These are phyloP conservation scores for Aspergillus sp. DNA, from an alignment of 2,329 filamentous ascomycete species.

Conservation along the genomic window DNA sequence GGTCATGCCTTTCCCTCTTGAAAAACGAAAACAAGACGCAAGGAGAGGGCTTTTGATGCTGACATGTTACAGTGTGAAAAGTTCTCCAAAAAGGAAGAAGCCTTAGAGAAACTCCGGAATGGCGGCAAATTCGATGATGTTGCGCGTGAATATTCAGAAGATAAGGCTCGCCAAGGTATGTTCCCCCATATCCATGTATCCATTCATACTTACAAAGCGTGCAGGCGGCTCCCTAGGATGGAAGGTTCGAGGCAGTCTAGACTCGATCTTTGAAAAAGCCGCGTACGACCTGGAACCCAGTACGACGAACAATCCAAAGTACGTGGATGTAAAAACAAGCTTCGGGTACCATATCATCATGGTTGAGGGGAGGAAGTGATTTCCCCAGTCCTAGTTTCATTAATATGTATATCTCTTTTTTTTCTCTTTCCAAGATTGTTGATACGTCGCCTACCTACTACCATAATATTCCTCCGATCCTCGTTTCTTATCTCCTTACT, in stretches of 20 bases:
- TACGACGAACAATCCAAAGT: conserved; percentile 64
- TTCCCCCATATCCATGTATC: conserved; percentile 6
- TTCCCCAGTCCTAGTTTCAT: not conserved
- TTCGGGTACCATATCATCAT: conserved; percentile 72
- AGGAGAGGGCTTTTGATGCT: not conserved
- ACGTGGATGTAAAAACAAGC: conserved; percentile 64
- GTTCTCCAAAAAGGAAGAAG: conserved; percentile 68
- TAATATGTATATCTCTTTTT: conserved; percentile 4
- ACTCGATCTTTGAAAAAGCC: conserved; percentile 64
- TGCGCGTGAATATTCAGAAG: conserved; percentile 66
- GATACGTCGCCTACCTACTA: not conserved
- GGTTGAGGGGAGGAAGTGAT: conserved; percentile 66
- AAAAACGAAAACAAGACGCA: not conserved
- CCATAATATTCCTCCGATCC: not conserved
- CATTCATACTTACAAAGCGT: not conserved
- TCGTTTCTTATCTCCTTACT: not conserved
- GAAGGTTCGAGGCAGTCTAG: conserved; percentile 62
- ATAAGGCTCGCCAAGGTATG: conserved; percentile 64
- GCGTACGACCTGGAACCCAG: conserved; percentile 66
- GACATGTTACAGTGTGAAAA: conserved; percentile 59
- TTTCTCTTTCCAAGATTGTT: not conserved
- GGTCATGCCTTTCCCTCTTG: not conserved
- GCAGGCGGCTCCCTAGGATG: conserved; percentile 66
- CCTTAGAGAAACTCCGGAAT: conserved; percentile 61
- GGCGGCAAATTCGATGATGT: conserved; percentile 69